Conservation (phyloP, 1,284 basidiomycete species). For the Ustilago trichophora region DNA sequence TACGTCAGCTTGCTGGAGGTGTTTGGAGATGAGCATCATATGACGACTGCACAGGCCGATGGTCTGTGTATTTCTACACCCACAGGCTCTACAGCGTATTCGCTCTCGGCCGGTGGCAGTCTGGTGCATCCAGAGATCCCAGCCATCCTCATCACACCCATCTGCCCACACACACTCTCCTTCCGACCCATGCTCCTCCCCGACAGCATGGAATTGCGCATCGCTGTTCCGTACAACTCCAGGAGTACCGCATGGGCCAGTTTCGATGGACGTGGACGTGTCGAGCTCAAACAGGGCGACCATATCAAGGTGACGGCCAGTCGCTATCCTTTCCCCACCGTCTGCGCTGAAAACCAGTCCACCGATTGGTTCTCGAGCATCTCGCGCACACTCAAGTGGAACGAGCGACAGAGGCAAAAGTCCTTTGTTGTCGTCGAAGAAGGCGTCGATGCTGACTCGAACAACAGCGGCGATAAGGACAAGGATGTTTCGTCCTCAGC, state of each 20-base stretch:
- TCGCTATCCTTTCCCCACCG: conserved; percentile 97
- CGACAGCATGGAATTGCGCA: conserved; percentile 96
- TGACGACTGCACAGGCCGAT: conserved; percentile 99
- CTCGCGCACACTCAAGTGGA: conserved; percentile 89
- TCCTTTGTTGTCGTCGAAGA: conserved; percentile 73
- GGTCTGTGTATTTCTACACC: conserved; percentile 95
- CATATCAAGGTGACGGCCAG: conserved; percentile 99
- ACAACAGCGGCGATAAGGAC: conserved; percentile 17
- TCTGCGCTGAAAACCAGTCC: conserved; percentile 95
- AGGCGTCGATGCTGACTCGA: conserved; percentile 71
- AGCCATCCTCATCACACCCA: conserved; percentile 93
- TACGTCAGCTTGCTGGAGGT: conserved; percentile 95
- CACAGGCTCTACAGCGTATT: conserved; percentile 95
- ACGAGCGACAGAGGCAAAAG: conserved; percentile 65
- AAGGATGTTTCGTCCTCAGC: conserved; percentile 13
- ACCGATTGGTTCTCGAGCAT: conserved; percentile 99
- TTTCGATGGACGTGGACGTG: conserved; percentile 94
- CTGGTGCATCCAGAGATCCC: conserved; percentile 98
- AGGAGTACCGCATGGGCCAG: conserved; percentile 98
- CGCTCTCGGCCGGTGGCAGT: conserved; percentile 94
- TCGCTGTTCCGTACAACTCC: conserved; percentile 98
- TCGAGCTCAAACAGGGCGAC: conserved; percentile 86
- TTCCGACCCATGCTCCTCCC: conserved; percentile 96
- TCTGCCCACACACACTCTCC: conserved; percentile 97
- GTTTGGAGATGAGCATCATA: conserved; percentile 97